Base-by-base conservation (phyloP, 2,329 filamentous ascomycete species). In the Lecanicillium sp. region DNA sequence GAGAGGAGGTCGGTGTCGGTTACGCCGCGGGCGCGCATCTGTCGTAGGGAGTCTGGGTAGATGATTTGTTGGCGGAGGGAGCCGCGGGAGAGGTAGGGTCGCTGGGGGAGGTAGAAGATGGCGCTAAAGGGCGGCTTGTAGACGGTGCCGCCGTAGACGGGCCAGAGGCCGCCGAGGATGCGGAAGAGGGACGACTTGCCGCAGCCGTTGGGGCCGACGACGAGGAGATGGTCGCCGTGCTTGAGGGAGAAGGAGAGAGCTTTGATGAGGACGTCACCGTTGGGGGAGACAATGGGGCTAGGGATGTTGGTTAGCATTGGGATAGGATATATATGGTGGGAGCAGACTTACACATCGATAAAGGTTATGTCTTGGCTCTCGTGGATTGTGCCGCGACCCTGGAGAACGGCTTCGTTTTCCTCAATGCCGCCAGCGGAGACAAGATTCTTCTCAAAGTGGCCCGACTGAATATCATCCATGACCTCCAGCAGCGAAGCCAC, bases 61-160 rank as follows among this genome's bases (percentile, higher is more conserved):
- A 92, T 95, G 51, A 98, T 88, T 55, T 98, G 92, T 59, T 96
- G 88, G 29, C 92, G 81, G n/a, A 98, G 75, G 2, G 85, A 88
- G 16, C 92, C 92, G 38, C 87, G 80, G 12, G 85, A 92, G 2
- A 98, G 74, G 56, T 98, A 98, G 0, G 92, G 92, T 2, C 92
- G 80, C 56, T 98, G 92, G 0, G 92, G 92, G 47, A 98, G 94
- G 65, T 98, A 98, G 65, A 96, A 98, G 56, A 98, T 96, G 56
- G 92, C 84, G 48, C 85, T 80, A 53, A 90, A 92, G 2, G 85
- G 80, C 2, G 92, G 92, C 59, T 96, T 96, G 52, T 86, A 75
- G 15, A 98, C 92, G 1, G 78, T 87, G 37, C 92, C 92, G 47
- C 92, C 90, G 60, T 98, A 98, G 11, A 96, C 92, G 13, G 92